Base-by-base conservation (phyloP, 2,329 filamentous ascomycete species). In the Thielaviopsis punctulata region DNA sequence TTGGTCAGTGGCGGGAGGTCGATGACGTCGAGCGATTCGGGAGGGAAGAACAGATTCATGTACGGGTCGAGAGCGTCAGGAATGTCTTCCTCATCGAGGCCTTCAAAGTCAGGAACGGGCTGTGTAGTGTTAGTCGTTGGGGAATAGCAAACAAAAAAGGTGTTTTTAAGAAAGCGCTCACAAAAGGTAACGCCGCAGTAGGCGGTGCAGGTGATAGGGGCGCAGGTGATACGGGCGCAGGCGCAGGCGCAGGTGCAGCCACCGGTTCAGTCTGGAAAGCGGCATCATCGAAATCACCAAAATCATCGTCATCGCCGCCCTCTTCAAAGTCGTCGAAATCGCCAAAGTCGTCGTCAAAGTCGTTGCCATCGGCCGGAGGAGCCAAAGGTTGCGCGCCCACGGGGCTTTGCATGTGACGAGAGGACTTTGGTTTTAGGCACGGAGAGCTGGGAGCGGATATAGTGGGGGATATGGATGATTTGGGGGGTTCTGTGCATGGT, bases 241-340 rank as follows among this genome's bases (percentile, higher is more conserved):
- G 57, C 19, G 60, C 56, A 33, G 62, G 56, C 18, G 62, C 57
- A 25, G 62, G 53, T 41, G 65, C 58, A 24, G 65, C 62, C 52
- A 70, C 69, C 53, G 75, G 64, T 62, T 77, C 70, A 60, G 36
- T 41, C 36, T 86, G 75, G 62, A 86, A 86, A 36, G 73, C 80
- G 12, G 45, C 41, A 58, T 82, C 83, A 61, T 84, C 80, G 65
- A 86, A 87, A 60, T 85, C 82, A 60, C 79, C 77, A 66, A 82
- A 81, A 60, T 75, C 75, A 23, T 69, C 70, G 45, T 69, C 70
- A 7, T 68, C 72, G 58, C 71, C 73, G 48, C 74, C 76, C 60
- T 79, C 76, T 59, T 78, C 75, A 58, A 80, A 80, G 56, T 79
- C 76, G 62, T 80, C 76, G 64, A 77, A 80, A 56, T 79, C 76